A percentile compares a stretch with the other conserved stretches of the same genome.
These are phyloP conservation scores for Colletotrichum abscissum DNA, from an alignment of 2,329 filamentous ascomycete species.

Conservation along the genomic window DNA sequence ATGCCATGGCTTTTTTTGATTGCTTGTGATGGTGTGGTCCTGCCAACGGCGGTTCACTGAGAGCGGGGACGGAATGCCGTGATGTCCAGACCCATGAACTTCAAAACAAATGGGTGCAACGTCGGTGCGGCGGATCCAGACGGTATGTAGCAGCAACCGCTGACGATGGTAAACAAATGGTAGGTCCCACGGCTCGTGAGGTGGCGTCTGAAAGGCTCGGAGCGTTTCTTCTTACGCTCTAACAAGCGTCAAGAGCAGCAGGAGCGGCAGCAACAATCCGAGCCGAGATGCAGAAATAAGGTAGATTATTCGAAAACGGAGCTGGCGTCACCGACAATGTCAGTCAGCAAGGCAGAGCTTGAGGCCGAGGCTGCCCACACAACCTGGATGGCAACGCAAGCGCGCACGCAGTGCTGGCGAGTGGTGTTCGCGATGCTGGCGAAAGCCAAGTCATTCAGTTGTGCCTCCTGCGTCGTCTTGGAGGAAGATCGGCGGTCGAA, in stretches of 20 bases:
- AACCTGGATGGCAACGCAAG: constrained; percentile 17
- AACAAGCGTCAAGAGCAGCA: background rate
- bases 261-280: background rate
- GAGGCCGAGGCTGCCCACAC: constrained; percentile 15
- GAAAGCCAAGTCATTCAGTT: background rate
- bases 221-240: background rate
- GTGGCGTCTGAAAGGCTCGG: background rate
- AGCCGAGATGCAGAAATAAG: background rate
- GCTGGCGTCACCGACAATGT: background rate
- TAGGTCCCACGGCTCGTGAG: background rate
- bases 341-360: background rate
- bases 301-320: background rate
- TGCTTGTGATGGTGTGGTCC: background rate
- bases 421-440: background rate
- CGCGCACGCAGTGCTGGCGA: constrained; percentile 14
- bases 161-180: background rate
- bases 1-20: constrained; percentile 26
- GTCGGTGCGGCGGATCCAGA: background rate
- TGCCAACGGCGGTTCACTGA: background rate
- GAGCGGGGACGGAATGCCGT: constrained; percentile 5
- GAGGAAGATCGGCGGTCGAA: background rate
- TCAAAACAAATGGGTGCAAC: background rate
- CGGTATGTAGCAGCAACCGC: background rate
- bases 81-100: constrained; percentile 1
- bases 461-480: background rate